Conservation (phyloP, 805 yeast genomes). For the Hanseniaspora hatyaiensis region DNA sequence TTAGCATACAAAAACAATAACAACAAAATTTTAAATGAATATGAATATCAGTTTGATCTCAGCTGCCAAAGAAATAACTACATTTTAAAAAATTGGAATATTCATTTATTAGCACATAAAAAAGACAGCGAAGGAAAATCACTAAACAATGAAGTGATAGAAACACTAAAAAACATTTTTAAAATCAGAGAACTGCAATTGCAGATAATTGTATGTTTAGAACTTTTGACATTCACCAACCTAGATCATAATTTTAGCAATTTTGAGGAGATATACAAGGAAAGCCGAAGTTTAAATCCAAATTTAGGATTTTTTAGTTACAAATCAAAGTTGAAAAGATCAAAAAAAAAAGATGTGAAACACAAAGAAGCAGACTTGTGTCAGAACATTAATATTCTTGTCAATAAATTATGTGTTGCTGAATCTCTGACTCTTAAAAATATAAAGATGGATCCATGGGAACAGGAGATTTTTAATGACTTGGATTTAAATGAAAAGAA, state of each 20-base stretch:
- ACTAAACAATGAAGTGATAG: background rate
- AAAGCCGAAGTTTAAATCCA: conserved; percentile 15
- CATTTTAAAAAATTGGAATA: conserved; percentile 3
- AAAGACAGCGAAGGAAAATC: background rate
- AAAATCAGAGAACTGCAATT: conserved; percentile 48
- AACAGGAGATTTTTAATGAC: background rate
- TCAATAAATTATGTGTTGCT: conserved; percentile 45
- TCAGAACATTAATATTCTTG: conserved; percentile 33
- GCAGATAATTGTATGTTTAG: conserved; percentile 40
- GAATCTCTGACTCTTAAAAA: conserved; percentile 32
- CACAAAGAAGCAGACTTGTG: conserved; percentile 21
- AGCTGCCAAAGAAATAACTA: conserved; percentile 18
- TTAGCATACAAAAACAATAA: background rate
- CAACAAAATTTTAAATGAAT: conserved; percentile 21
- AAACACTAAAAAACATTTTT: conserved; percentile 25
- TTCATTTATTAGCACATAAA: background rate
- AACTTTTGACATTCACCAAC: conserved; percentile 31
- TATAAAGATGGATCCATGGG: background rate
- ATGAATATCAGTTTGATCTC: conserved; percentile 23
- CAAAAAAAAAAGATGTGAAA: conserved; percentile 21
- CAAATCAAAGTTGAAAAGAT: conserved; percentile 21
- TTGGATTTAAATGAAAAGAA: conserved; percentile 28
- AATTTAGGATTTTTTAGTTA: conserved; percentile 6
- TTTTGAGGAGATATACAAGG: conserved; percentile 24
- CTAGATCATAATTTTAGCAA: conserved; percentile 30